Evolutionary conservation across 1,284 basidiomycete species (phyloP).

Genomic region (Melampsora americana): DNA sequence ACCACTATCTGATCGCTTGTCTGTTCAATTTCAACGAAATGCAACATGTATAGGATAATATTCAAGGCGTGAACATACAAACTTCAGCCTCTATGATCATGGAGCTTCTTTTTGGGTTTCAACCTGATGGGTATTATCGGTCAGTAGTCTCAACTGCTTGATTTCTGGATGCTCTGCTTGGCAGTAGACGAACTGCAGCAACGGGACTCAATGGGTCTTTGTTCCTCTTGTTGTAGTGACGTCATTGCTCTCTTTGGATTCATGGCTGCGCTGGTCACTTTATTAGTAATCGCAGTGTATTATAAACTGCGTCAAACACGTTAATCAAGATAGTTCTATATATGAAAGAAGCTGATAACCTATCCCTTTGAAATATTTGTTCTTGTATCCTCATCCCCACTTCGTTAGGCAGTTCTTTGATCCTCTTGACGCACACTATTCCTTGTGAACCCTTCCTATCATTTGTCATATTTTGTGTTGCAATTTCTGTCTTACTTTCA

Average conservation of each 20-base stretch:
- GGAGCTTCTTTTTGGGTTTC: slow-evolving; percentile 79
- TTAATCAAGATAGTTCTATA: background rate
- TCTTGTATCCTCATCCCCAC: no score
- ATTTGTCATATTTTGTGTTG: no score
- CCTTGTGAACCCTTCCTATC: no score
- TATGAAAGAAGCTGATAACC: no score
- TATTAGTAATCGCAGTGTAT: slow-evolving; percentile 70
- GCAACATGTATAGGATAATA: slow-evolving; percentile 58
- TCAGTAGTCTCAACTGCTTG: slow-evolving; percentile 44
- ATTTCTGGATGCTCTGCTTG: background rate
- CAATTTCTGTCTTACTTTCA: no score
- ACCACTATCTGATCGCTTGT: background rate
- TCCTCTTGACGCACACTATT: no score
- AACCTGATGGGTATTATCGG: slow-evolving; percentile 70
- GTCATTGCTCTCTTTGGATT: slow-evolving; percentile 79
- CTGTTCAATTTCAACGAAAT: no score
- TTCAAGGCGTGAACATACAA: slow-evolving; percentile 74
- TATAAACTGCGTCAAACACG: slow-evolving; percentile 65
- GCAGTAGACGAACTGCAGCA: background rate
- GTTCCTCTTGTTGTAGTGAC: slow-evolving; percentile 57
- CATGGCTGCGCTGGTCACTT: slow-evolving; percentile 68
- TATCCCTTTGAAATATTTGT: no score
- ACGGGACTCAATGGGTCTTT: background rate
- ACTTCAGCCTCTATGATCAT: slow-evolving; percentile 77
- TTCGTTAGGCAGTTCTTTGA: no score